Conservation (phyloP, 176 grass and related monocot genomes). For the Thinopyrum elongatum region DNA sequence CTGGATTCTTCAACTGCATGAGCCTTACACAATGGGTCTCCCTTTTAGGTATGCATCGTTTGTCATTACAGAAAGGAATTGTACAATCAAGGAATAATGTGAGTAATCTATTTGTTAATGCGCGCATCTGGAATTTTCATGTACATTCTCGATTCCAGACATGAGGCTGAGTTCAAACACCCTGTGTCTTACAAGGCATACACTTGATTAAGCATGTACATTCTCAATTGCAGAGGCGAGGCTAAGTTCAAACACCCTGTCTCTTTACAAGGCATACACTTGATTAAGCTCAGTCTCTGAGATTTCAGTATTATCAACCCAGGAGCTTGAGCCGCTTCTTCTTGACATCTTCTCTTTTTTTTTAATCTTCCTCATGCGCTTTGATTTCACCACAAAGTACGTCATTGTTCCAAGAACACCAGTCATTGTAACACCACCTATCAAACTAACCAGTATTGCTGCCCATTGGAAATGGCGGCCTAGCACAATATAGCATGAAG, state of each 20-base stretch:
- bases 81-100: conserved; percentile 36
- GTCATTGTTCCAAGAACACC: conserved; percentile 95
- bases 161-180: conserved; percentile 20
- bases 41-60: conserved; percentile 19
- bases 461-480: conserved; percentile 76
- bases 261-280: conserved; percentile 89
- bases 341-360: conserved; percentile 84
- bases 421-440: conserved; percentile 84
- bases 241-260: conserved; percentile 16
- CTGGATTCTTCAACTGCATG: conserved; percentile 23
- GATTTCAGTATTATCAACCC: conserved; percentile 76
- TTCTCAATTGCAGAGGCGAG: conserved; percentile 10
- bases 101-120: conserved; percentile 48
- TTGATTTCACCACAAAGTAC: conserved; percentile 94
- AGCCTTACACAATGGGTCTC: conserved; percentile 24
- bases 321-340: conserved; percentile 80
- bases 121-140: conserved; percentile 27
- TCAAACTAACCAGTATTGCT: conserved; percentile 81
- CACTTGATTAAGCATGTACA: conserved; percentile 47
- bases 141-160: conserved; percentile 24
- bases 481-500: conserved; percentile 88
- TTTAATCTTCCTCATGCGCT: conserved; percentile 68
- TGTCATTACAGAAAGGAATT: conserved; percentile 34
- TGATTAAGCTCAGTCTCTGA: conserved; percentile 76
- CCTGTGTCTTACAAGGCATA: conserved; percentile 76